phyloP scores from a whole-genome alignment of 306 rosid genomes.

The Hippophae tibetana region DNA sequence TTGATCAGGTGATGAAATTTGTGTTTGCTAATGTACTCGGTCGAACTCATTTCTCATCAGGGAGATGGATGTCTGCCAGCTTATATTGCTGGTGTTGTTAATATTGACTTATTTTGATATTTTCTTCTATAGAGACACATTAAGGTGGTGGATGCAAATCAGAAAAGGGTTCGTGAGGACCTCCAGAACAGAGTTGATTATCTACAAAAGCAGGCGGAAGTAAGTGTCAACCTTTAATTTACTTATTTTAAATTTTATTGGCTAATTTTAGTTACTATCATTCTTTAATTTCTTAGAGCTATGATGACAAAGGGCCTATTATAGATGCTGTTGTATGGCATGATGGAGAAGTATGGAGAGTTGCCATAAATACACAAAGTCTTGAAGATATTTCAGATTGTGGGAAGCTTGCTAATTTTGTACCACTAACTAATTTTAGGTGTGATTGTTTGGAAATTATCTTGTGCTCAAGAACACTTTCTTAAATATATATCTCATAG shows the following conservation, averaged over 20 bases:
- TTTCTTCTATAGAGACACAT: conserved; percentile 43
- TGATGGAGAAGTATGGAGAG: conserved; percentile 95
- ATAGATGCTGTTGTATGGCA: conserved; percentile 97
- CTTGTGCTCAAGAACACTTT: conserved; percentile 2
- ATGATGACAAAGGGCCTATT: conserved; percentile 82
- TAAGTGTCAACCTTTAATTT: conserved; percentile 28
- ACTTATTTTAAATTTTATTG: conserved; percentile 9
- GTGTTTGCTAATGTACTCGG: conserved; percentile 11
- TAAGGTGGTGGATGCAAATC: conserved; percentile 51
- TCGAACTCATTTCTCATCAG: neutral
- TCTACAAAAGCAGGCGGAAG: conserved; percentile 80
- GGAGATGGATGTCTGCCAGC: neutral
- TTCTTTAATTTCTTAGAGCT: conserved; percentile 46
- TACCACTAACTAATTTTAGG: conserved; percentile 87
- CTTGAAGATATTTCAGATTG: conserved; percentile 65
- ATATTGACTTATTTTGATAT: conserved; percentile 8
- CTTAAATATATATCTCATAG: conserved; percentile 13
- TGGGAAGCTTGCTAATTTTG: conserved; percentile 77
- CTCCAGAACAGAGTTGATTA: conserved; percentile 67
- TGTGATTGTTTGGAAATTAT: conserved; percentile 24
- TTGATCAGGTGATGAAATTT: conserved; percentile 65
- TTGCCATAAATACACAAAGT: conserved; percentile 76
- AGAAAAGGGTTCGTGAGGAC: conserved; percentile 66
- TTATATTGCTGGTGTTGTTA: conserved; percentile 10
- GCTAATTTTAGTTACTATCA: conserved; percentile 11